A percentile compares a stretch with the other conserved stretches of the same genome.
Evolutionary conservation across 345 rosid species (phyloP).

Genomic region (Bruguiera parviflora): DNA sequence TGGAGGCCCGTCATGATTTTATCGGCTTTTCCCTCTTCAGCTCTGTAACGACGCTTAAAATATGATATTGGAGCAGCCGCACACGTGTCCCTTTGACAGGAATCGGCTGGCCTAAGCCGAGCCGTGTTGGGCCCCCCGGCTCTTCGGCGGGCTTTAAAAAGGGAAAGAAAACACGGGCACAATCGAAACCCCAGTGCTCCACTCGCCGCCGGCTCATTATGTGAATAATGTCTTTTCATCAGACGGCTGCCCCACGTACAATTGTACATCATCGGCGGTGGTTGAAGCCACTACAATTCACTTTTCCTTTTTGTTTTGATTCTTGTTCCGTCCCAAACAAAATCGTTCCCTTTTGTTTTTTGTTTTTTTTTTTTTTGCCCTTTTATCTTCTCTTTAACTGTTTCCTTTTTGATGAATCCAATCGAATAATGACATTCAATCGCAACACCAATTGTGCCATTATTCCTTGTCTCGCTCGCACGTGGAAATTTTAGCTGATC

Average conservation of each 20-base stretch:
- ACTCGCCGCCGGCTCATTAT: conserved; percentile 58
- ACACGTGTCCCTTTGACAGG: background rate
- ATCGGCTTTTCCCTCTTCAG: background rate
- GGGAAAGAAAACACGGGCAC: conserved; percentile 43
- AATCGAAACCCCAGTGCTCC: conserved; percentile 35
- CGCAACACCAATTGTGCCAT: too few relatives aligned
- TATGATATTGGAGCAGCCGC: background rate
- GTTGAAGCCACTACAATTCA: background rate
- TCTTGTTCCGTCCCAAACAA: too few relatives aligned
- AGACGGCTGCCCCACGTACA: conserved; percentile 22
- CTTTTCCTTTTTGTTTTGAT: background rate
- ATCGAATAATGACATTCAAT: too few relatives aligned
- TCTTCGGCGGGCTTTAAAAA: conserved; percentile 37
- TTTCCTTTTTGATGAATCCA: too few relatives aligned
- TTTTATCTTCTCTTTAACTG: too few relatives aligned
- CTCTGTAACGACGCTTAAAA: background rate
- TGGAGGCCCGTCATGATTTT: conserved; percentile 18
- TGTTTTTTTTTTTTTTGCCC: too few relatives aligned
- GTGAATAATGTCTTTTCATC: conserved; percentile 28
- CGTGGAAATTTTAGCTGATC: too few relatives aligned
- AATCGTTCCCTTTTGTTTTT: too few relatives aligned
- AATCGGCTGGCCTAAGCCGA: conserved; percentile 21
- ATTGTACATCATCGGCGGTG: conserved; percentile 1
- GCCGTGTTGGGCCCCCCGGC: conserved; percentile 20
- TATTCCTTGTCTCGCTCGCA: too few relatives aligned